These are phyloP conservation scores for Suillus ampliporus DNA, from an alignment of 768 basidiomycete species.

Conservation along the genomic window DNA sequence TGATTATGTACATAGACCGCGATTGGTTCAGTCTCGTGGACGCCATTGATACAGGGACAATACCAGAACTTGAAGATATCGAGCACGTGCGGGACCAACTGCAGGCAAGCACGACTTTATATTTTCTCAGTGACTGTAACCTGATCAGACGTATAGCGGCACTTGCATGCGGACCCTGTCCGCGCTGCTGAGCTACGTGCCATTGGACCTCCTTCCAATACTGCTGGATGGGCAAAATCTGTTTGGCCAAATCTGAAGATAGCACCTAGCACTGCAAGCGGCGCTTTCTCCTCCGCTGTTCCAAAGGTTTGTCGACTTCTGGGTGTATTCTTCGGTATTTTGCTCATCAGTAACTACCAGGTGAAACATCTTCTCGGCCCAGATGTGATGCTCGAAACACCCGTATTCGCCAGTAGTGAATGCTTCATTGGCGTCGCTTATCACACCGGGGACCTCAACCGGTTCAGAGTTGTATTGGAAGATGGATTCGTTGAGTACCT, in stretches of 20 bases:
- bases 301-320: constrained; percentile 19
- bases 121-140: background rate
- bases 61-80: constrained; percentile 26
- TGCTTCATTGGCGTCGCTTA: constrained; percentile 2
- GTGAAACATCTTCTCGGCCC: constrained; percentile 22
- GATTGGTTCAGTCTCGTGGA: constrained; percentile 24
- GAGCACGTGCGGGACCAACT: constrained; percentile 22
- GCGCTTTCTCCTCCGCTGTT: constrained; percentile 20
- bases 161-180: constrained; percentile 20
- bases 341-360: constrained; percentile 10
- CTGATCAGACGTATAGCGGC: constrained; percentile 6
- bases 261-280: constrained; percentile 25
- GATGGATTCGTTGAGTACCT: constrained; percentile 25
- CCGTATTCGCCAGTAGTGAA: constrained; percentile 24
- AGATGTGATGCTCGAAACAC: constrained; percentile 14
- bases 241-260: constrained; percentile 22
- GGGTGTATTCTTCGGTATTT: background rate
- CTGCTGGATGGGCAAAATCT: constrained; percentile 23
- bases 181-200: constrained; percentile 21
- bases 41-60: constrained; percentile 19
- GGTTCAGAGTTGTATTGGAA: constrained; percentile 18
- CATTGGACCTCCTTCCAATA: constrained; percentile 17
- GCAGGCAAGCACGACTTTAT: constrained; percentile 14
- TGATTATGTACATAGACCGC: constrained; percentile 26
- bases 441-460: constrained; percentile 13